These are phyloP conservation scores for Talaromyces sp. DNA, from an alignment of 2,329 filamentous ascomycete genomes.

Conservation along the genomic window DNA sequence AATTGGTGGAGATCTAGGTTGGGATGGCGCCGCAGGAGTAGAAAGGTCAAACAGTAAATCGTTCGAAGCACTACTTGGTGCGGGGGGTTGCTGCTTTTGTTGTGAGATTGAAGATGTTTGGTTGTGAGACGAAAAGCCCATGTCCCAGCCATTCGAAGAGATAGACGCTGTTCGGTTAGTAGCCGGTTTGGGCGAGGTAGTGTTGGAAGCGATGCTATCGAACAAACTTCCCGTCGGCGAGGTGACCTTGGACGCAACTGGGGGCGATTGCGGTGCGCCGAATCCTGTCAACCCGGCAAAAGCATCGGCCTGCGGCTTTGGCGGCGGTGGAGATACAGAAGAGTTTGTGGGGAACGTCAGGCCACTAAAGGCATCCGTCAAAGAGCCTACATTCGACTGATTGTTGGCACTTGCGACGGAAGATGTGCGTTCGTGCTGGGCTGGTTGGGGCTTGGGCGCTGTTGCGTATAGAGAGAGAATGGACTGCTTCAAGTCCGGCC, in stretches of 20 bases:
- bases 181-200: conserved; percentile 43
- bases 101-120: conserved; percentile 35
- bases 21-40: conserved; percentile 42
- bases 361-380: conserved; percentile 75
- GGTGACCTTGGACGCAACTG: conserved; percentile 43
- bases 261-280: conserved; percentile 37
- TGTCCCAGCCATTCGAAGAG: conserved; percentile 55
- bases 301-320: conserved; percentile 42
- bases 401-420: conserved; percentile 59
- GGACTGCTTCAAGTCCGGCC: conserved; percentile 93
- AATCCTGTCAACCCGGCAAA: conserved; percentile 60
- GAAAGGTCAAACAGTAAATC: conserved; percentile 75
- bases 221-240: conserved; percentile 69
- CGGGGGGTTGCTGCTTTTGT: conserved; percentile 39
- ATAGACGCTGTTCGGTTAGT: conserved; percentile 43
- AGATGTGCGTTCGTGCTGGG: conserved; percentile 52
- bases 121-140: conserved; percentile 58
- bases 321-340: conserved; percentile 31
- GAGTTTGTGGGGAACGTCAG: conserved; percentile 54
- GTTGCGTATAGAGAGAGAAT: conserved; percentile 93
- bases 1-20: conserved; percentile 30
- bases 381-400: conserved; percentile 49
- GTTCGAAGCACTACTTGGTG: conserved; percentile 54
- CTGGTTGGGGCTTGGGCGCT: conserved; percentile 67
- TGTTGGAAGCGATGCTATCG: conserved; percentile 61